Percentiles rank a stretch among this genome's conserved stretches.
Conservation (phyloP, 495 filamentous ascomycete species). For the Hypoxylon lenormandii region DNA sequence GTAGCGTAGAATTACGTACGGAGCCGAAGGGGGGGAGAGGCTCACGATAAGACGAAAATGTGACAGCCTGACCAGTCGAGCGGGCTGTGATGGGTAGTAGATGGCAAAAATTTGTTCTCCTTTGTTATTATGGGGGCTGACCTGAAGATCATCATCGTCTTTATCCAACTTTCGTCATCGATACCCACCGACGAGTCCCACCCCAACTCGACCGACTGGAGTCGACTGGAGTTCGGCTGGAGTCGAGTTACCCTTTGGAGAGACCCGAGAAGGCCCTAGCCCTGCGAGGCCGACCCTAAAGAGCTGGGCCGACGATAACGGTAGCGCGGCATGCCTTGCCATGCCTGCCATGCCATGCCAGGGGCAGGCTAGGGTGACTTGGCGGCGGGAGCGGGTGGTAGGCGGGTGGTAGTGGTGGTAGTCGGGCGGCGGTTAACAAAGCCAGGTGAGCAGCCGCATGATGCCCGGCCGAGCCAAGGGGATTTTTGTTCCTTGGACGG, state of each 20-base stretch:
- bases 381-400: slow-evolving; percentile 18
- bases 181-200: slow-evolving; percentile 32
- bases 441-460: slow-evolving; percentile 13
- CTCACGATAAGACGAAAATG: slow-evolving; percentile 26
- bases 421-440: slow-evolving; percentile 8
- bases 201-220: background rate
- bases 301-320: slow-evolving; percentile 8
- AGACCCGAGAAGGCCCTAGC: too few relatives aligned
- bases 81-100: slow-evolving; percentile 15
- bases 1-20: slow-evolving; percentile 30
- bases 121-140: slow-evolving; percentile 37
- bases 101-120: slow-evolving; percentile 31
- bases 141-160: slow-evolving; percentile 46
- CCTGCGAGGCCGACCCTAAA: too few relatives aligned
- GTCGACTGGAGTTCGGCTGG: too few relatives aligned
- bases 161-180: slow-evolving; percentile 44
- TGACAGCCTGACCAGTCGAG: slow-evolving; percentile 10
- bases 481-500: background rate
- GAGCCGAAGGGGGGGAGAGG: slow-evolving; percentile 1
- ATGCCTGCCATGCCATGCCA: too few relatives aligned
- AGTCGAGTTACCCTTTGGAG: too few relatives aligned
- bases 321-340: slow-evolving; percentile 14
- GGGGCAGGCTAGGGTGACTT: background rate
- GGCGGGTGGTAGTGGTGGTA: background rate
- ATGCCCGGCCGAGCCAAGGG: slow-evolving; percentile 22